phyloP scores from a whole-genome alignment of 768 basidiomycete genomes.

The Mycena galopus region DNA sequence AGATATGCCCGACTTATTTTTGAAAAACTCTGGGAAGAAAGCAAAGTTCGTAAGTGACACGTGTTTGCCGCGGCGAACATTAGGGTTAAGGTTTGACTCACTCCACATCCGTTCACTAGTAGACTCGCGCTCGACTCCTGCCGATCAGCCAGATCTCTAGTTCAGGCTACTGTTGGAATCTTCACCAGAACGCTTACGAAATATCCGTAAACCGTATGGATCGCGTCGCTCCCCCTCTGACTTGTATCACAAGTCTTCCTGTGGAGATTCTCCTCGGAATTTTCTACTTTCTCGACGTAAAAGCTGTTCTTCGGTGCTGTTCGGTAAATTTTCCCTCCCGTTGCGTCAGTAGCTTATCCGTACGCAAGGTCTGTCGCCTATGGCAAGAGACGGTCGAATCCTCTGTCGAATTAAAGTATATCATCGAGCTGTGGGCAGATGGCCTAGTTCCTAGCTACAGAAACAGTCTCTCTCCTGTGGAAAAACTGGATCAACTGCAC shows the following conservation, averaged over 20 bases:
- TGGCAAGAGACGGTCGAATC: slow-evolving; percentile 36
- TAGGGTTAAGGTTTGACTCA: neutral
- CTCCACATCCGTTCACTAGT: neutral
- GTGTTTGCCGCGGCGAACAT: neutral
- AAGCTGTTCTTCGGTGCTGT: slow-evolving; percentile 14
- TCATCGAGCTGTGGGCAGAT: slow-evolving; percentile 53
- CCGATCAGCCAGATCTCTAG: neutral
- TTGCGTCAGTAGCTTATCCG: neutral
- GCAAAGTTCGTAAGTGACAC: no score
- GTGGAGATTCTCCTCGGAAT: slow-evolving; percentile 22
- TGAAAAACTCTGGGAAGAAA: no score
- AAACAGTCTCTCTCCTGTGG: neutral
- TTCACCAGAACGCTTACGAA: neutral
- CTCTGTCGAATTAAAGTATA: slow-evolving; percentile 52
- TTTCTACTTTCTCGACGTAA: slow-evolving; percentile 14
- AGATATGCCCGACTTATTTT: no score
- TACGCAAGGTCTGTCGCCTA: slow-evolving; percentile 47
- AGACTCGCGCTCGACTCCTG: neutral
- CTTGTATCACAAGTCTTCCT: neutral
- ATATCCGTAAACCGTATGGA: neutral
- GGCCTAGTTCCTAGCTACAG: slow-evolving; percentile 46
- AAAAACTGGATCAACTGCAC: slow-evolving; percentile 13
- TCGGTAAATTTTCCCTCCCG: neutral
- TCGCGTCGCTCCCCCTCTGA: neutral
- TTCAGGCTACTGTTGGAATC: neutral